Conservation (phyloP, 371 early-diverging fungal species). For the Circinella minor region DNA sequence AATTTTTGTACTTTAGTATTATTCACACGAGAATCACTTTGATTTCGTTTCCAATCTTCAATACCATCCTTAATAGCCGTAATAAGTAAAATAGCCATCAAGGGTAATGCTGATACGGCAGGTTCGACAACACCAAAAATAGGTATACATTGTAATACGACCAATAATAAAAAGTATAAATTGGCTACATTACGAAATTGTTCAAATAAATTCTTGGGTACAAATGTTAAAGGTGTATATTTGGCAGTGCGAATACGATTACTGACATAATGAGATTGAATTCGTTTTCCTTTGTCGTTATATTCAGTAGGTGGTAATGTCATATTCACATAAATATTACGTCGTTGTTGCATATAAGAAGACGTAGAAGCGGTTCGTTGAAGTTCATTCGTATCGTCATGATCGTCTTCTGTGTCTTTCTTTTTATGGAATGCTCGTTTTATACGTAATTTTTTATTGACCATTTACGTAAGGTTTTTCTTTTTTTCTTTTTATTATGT, state of each 20-base stretch:
- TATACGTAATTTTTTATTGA: slow-evolving; percentile 11
- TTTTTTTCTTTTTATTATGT: too few species aligned
- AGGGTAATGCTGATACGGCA: slow-evolving; percentile 83
- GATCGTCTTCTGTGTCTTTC: slow-evolving; percentile 19
- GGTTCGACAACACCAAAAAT: slow-evolving; percentile 79
- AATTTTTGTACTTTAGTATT: slow-evolving; percentile 61
- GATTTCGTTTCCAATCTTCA: slow-evolving; percentile 81
- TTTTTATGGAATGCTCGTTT: slow-evolving; percentile 16
- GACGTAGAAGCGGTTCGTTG: slow-evolving; percentile 42
- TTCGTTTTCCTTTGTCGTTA: slow-evolving; percentile 33
- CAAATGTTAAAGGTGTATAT: slow-evolving; percentile 84
- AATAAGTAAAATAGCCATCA: slow-evolving; percentile 77
- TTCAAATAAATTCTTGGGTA: slow-evolving; percentile 87
- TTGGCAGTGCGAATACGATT: slow-evolving; percentile 84
- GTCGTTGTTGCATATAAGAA: slow-evolving; percentile 45
- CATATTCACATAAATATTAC: slow-evolving; percentile 54
- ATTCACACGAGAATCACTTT: slow-evolving; percentile 76
- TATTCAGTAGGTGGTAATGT: slow-evolving; percentile 33
- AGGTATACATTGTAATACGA: slow-evolving; percentile 74
- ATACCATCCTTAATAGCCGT: slow-evolving; percentile 90
- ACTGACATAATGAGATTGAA: slow-evolving; percentile 36
- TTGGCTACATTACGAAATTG: slow-evolving; percentile 91
- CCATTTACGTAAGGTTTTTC: not conserved
- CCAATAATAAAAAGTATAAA: slow-evolving; percentile 91
- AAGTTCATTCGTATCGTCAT: slow-evolving; percentile 21